These are phyloP conservation scores for Cyclotella kingstonii DNA, from an alignment of 108 stramenopile genomes.

Conservation along the genomic window DNA sequence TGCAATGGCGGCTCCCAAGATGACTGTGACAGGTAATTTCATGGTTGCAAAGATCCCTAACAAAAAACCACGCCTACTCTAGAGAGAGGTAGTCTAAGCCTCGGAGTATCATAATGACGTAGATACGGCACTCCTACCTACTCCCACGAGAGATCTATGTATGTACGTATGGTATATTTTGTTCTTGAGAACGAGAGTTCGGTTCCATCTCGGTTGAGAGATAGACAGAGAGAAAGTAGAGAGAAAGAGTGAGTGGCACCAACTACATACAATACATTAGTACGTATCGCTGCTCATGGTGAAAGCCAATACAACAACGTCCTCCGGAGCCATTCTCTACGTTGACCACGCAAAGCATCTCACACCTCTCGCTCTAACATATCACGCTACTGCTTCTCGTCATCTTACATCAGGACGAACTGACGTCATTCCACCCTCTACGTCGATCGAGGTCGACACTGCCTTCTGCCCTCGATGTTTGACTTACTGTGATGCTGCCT, in stretches of 20 bases:
- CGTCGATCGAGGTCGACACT: conserved; percentile 43
- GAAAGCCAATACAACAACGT: neutral
- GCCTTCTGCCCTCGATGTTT: conserved; percentile 76
- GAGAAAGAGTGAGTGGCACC: too few species aligned
- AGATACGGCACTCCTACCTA: too few species aligned
- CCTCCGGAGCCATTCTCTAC: conserved; percentile 57
- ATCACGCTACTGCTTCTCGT: conserved; percentile 82
- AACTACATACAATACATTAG: too few species aligned
- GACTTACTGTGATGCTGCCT: conserved; percentile 60
- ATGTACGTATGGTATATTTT: too few species aligned
- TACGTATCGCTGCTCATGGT: conserved; percentile 1
- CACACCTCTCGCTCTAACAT: conserved; percentile 64
- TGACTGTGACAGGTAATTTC: conserved; percentile 13
- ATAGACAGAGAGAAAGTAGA: too few species aligned
- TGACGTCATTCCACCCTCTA: conserved; percentile 56
- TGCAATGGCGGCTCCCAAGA: conserved; percentile 9
- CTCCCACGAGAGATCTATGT: too few species aligned
- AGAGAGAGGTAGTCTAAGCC: neutral
- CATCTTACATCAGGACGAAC: conserved; percentile 63
- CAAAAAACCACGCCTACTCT: too few species aligned
- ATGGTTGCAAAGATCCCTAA: too few species aligned
- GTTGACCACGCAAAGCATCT: conserved; percentile 79
- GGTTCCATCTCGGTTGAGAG: too few species aligned
- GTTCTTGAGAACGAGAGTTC: too few species aligned
- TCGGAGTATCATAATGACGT: neutral